Evolutionary conservation across 495 filamentous ascomycete genomes (phyloP), one percentile per base, ranked within the genome.

Genomic region (Penicillium canescens): DNA sequence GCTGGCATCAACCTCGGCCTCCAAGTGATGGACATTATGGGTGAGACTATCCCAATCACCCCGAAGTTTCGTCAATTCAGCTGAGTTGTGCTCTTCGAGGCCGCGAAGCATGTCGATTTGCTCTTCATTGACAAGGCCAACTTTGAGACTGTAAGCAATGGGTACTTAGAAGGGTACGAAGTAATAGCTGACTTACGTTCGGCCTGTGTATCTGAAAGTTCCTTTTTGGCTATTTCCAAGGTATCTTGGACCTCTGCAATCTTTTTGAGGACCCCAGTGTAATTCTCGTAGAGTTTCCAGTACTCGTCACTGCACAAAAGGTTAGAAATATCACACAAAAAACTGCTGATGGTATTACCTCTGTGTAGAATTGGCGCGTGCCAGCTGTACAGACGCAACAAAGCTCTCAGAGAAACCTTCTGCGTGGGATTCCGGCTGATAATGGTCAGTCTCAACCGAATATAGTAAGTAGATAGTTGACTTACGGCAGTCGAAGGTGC

Each of bases 81-180:
- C 55, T 6, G 70, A 74, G 41, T 70, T 70, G 37, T 72, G 66
- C 41, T 75, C 71, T 54, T 78, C 81, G 44, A 82, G 59, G 52
- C 75, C 74, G 31, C 69, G 69, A 26, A 82, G 61, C 10, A 78
- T 63, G 38, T 82, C 75, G 18, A 75, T 55, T 46, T 80, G 78
- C 42, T 82, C 80, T 37, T 75, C 71, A 49, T 70, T 70, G 49
- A 78, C 68, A 23, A 82, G 60, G 44, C 58, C 63, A 41, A 77
- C 79, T 80, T 52, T 49, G 21, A 49, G 34, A 47, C 42, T 28
- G 44, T 79, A 50, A 76, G 68, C 36, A 36, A 44, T 24, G 39
- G 52, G 42, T 46, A 49, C 21, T 18, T 51, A 31, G 28, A 28
- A 35, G 18, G 46, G 7, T 42, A 28, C 41, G 20, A 6, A 52